Percentiles rank a stretch among this genome's conserved stretches.
Conservation (phyloP, 2,329 filamentous ascomycete species). For the Pyricularia sp. region DNA sequence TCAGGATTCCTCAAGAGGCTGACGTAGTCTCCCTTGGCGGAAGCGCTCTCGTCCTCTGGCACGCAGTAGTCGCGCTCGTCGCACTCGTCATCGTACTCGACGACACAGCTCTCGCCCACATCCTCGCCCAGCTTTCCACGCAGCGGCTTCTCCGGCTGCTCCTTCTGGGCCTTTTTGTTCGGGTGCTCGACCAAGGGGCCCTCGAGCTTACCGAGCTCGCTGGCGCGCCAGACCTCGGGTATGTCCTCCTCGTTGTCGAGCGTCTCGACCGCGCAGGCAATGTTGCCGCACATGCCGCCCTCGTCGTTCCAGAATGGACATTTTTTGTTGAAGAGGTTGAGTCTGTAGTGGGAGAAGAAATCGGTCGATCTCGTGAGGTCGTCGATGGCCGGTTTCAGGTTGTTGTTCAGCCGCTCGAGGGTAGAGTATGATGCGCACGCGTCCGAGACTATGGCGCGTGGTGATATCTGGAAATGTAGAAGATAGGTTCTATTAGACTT, state of each 20-base stretch:
- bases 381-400: constrained; percentile 62
- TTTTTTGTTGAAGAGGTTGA: constrained; percentile 87
- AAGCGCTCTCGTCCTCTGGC: constrained; percentile 80
- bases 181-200: constrained; percentile 87
- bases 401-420: constrained; percentile 70
- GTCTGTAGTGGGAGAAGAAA: constrained; percentile 94
- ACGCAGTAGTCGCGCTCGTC: constrained; percentile 96
- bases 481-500: constrained; percentile 24
- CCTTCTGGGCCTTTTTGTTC: constrained; percentile 56
- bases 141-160: constrained; percentile 59
- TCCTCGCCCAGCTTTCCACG: constrained; percentile 71
- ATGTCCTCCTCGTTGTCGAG: constrained; percentile 93
- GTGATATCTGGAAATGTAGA: constrained; percentile 57
- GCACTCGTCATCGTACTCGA: constrained; percentile 95
- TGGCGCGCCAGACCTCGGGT: constrained; percentile 78
- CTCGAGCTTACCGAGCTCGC: constrained; percentile 82
- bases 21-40: constrained; percentile 88
- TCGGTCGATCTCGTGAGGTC: constrained; percentile 79
- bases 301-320: constrained; percentile 96
- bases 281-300: constrained; percentile 89
- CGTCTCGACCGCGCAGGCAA: constrained; percentile 89
- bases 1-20: constrained; percentile 88
- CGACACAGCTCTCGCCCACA: constrained; percentile 89
- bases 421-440: constrained; percentile 89
- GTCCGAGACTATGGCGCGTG: constrained; percentile 79